Evolutionary conservation across 768 basidiomycete species (phyloP), one percentile per base, ranked within the genome.

Genomic region (Boletus tomentosulus): DNA sequence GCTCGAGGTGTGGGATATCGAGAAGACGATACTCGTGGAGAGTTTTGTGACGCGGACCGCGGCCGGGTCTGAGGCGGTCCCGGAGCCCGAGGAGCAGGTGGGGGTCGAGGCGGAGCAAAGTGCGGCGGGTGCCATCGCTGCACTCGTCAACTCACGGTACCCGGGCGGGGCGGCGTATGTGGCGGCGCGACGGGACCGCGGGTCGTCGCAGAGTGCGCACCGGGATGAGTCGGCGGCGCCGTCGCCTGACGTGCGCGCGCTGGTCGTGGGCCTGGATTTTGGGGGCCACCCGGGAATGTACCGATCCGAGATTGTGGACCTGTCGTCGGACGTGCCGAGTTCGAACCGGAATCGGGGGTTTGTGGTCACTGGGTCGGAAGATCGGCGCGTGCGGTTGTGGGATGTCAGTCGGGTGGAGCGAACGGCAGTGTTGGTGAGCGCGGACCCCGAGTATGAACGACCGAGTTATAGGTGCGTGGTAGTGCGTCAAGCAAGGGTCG

Each of bases 1-100:
- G 42, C 75, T 92, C 6, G 92, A 97, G 65, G 89, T 94, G 1
- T 97, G 93, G 91, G 93, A 98, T 65, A 83, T 98, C 48, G 93
- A 96, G 70, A 85, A 84, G 59, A 81, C 83, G 0, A 68, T 74
- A 19, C 71, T 94, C 30, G 87, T 96, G 45, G 95, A 98, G 71
- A 85, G 81, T 6, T 97, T 86, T 63, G 73, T 81, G 31, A 83
- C 84, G 7, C 75, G 84, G 51, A 77, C 72, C 31, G 75, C 76
- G 4, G 65, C 69, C 5, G 53, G 76, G 8, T 67, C 78, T 0
- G 81, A 84, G 41, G 73, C 79, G 8, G 58, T 77, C 8, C 77
- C 79, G 11, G 84, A 84, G 54, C 80, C 81, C 0, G 75, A 78
- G 51, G 80, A 80, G 31, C 64, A 78, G 9, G 62, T 70, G 3